Conservation (phyloP, 2,329 filamentous ascomycete genomes). For the Aspergillus ochraceus region DNA sequence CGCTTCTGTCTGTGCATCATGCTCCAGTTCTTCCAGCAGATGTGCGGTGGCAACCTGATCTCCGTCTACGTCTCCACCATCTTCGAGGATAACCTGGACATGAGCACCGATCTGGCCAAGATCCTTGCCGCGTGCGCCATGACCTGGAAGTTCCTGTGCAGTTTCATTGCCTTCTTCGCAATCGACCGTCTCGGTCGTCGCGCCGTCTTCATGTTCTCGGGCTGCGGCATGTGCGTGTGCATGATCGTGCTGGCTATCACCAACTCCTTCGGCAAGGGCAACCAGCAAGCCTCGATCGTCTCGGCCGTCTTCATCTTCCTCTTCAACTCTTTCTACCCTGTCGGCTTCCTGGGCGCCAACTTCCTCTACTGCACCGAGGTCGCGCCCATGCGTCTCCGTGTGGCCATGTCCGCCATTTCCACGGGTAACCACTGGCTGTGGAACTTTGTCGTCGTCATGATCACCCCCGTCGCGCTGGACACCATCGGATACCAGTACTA, state of each 20-base stretch:
- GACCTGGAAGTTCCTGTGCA: constrained; percentile 58
- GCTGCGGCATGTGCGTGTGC: constrained; percentile 54
- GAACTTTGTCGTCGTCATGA: constrained; percentile 65
- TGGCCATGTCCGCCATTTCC: constrained; percentile 58
- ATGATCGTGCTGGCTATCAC: constrained; percentile 55
- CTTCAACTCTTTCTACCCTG: constrained; percentile 66
- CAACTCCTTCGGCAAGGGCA: constrained; percentile 29
- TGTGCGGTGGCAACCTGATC: constrained; percentile 21
- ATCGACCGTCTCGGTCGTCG: constrained; percentile 54
- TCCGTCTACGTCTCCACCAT: constrained; percentile 18
- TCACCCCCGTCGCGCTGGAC: constrained; percentile 60
- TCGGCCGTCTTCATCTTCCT: constrained; percentile 51
- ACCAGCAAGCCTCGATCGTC: constrained; percentile 14
- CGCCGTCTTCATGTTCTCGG: constrained; percentile 54
- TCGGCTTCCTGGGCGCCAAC: constrained; percentile 60
- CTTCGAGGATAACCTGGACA: constrained; percentile 17
- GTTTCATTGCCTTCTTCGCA: constrained; percentile 51
- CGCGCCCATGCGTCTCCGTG: constrained; percentile 55
- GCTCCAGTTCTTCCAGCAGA: constrained; percentile 22
- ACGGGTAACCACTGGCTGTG: constrained; percentile 60
- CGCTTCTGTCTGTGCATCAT: constrained; percentile 19
- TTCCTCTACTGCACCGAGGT: constrained; percentile 51
- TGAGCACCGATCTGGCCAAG: constrained; percentile 18
- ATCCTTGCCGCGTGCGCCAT: constrained; percentile 51
- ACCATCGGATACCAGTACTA: constrained; percentile 56